Conservation (phyloP, 768 basidiomycete species). For the Termitomyces sp. region DNA sequence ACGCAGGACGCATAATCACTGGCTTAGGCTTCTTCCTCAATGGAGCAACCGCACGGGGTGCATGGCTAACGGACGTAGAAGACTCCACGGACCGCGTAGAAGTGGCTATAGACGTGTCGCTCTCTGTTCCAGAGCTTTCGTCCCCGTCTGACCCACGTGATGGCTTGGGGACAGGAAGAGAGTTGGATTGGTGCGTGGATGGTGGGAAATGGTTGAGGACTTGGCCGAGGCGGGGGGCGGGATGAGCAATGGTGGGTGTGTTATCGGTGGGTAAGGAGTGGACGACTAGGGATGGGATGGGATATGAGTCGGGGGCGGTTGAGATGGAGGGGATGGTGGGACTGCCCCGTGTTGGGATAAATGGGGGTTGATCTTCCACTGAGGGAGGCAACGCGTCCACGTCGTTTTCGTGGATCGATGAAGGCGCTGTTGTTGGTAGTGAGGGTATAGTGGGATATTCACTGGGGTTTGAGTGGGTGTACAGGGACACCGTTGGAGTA, state of each 20-base stretch:
- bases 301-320: constrained; percentile 42
- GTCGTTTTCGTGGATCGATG: constrained; percentile 25
- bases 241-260: constrained; percentile 10
- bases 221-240: constrained; percentile 18
- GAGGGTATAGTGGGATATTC: constrained; percentile 39
- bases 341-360: constrained; percentile 33
- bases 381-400: constrained; percentile 20
- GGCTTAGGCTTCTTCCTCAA: constrained; percentile 41
- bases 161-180: constrained; percentile 4
- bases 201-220: constrained; percentile 18
- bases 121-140: constrained; percentile 44
- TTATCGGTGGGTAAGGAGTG: constrained; percentile 10
- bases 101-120: constrained; percentile 36
- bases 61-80: constrained; percentile 10
- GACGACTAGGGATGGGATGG: constrained; percentile 7
- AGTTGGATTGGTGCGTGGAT: neutral
- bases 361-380: constrained; percentile 1
- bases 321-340: constrained; percentile 55
- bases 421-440: constrained; percentile 31
- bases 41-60: neutral
- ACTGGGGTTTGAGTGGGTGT: constrained; percentile 26
- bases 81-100: constrained; percentile 19
- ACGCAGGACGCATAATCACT: constrained; percentile 77
- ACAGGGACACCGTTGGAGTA: constrained; percentile 36
- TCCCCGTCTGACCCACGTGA: constrained; percentile 21